Base-by-base conservation (phyloP, 495 filamentous ascomycete species). In the Cryomyces minteri region DNA sequence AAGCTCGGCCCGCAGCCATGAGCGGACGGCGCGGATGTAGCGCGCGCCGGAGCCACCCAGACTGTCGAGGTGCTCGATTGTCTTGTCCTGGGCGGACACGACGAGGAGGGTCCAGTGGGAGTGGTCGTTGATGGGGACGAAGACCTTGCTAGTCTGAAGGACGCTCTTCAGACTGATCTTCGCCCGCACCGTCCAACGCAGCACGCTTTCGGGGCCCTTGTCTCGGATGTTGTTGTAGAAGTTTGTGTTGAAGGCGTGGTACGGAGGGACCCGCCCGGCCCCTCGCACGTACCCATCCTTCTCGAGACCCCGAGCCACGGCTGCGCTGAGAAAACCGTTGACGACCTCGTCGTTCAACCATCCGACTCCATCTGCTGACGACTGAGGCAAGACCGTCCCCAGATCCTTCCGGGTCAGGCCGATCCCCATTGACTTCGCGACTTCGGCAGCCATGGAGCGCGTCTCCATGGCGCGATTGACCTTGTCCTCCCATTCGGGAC, bases 291-390 rank as follows among this genome's bases (percentile, higher is more conserved):
- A 53, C 33, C 51, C 49, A 0, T 6, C 36, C 14, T 62, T 55
- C 33, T 71, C 56, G 41, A 79, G 78, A 36, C 79, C 62, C 43
- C 74, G 70, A 4, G 74, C 66, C 11, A 80, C 69, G 25, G 86
- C 60, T 25, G 74, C 57, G 1, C 66, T 58, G 6, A 90, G 61
- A 28, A 79, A 79, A 2, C 72, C 68, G 48, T 82, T 84, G 53
- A 93, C 78, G 14, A 84, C 70, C 43, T 87, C 80, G 58, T 93
- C 85, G 52, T 93, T 90, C 0, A 94, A 64, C 86, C 86, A 94
- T 0, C 61, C 64, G 12, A 30, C 32, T 6, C 57, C 42, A 33
- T 32, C 42, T 9, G 11, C 9, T 32, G 42, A 8, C 25, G 40
- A 8, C 25, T 8, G 40, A 9, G 10, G 40, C 8, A 9, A 41